Evolutionary conservation across 441 rosid genomes (phyloP).

Genomic region (Flueggea neowawraea): DNA sequence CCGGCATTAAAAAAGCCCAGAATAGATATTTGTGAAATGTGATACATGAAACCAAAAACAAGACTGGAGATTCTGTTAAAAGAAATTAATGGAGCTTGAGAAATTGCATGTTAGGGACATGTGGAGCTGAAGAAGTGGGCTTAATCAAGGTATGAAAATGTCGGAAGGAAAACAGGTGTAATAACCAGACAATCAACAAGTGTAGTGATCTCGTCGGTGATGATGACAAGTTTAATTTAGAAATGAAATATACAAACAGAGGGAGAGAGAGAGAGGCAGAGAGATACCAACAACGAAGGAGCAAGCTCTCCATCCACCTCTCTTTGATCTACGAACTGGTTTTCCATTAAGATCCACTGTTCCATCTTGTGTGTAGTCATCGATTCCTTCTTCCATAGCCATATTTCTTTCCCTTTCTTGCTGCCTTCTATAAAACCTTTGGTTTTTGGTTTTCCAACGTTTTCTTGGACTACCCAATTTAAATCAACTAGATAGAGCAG

Average conservation of each 20-base stretch:
- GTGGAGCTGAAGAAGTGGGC: too few relatives aligned
- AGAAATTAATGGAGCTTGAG: neutral
- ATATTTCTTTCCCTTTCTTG: neutral
- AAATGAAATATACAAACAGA: neutral
- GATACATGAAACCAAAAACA: neutral
- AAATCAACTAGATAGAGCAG: too few relatives aligned
- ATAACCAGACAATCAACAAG: too few relatives aligned
- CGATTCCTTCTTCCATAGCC: slow-evolving; percentile 34
- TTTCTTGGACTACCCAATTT: too few relatives aligned
- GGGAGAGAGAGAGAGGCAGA: neutral
- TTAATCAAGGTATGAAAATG: too few relatives aligned
- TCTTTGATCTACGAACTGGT: slow-evolving; percentile 58
- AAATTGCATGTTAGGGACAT: neutral
- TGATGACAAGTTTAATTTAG: too few relatives aligned
- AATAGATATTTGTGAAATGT: neutral
- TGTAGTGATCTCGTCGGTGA: too few relatives aligned
- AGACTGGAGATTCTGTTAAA: neutral
- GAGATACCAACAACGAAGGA: slow-evolving; percentile 57
- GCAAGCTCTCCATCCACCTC: slow-evolving; percentile 81
- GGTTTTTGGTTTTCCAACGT: too few relatives aligned
- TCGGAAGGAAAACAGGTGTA: too few relatives aligned
- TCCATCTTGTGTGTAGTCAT: slow-evolving; percentile 66
- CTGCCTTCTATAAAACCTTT: neutral
- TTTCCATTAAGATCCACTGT: slow-evolving; percentile 75
- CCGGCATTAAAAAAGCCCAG: too few relatives aligned